Conservation (phyloP, 768 basidiomycete species). For the Lepiota subincarnata region DNA sequence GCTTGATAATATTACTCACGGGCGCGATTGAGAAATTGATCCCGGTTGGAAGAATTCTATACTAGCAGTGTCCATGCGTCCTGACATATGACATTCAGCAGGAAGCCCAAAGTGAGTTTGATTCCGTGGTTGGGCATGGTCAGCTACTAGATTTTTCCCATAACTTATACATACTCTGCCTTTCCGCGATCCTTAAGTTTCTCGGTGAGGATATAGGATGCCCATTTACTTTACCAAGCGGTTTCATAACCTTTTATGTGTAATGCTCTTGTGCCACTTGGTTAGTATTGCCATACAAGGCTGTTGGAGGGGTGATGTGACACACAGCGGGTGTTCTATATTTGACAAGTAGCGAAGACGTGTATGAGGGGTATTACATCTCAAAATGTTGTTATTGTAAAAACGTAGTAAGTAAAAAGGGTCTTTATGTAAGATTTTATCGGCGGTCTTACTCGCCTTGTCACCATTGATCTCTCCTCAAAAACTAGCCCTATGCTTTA, state of each 20-base stretch:
- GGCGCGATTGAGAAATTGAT: background rate
- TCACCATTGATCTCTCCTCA: background rate
- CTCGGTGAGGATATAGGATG: slow-evolving; percentile 13
- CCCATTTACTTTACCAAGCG: slow-evolving; percentile 2
- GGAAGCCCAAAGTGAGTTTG: slow-evolving; percentile 22
- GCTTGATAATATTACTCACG: background rate
- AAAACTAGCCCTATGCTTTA: slow-evolving; percentile 19
- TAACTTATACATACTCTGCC: slow-evolving; percentile 16
- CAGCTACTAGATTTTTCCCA: slow-evolving; percentile 21
- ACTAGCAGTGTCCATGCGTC: slow-evolving; percentile 14
- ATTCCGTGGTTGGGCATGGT: slow-evolving; percentile 15
- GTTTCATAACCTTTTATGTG: background rate
- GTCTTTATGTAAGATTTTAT: background rate
- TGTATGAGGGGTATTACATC: slow-evolving; percentile 11
- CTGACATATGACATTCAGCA: slow-evolving; percentile 18
- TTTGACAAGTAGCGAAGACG: background rate
- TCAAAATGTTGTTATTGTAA: slow-evolving; percentile 7
- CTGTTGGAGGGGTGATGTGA: too few relatives aligned
- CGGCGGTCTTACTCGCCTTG: background rate
- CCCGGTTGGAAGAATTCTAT: slow-evolving; percentile 8
- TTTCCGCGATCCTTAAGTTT: slow-evolving; percentile 18
- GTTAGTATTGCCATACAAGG: too few relatives aligned
- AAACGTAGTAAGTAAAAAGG: slow-evolving; percentile 6
- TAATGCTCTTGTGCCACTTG: background rate
- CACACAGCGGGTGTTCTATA: background rate